phyloP scores from a whole-genome alignment of 2,329 filamentous ascomycete genomes.

The Fusarium pseudograminearum region DNA sequence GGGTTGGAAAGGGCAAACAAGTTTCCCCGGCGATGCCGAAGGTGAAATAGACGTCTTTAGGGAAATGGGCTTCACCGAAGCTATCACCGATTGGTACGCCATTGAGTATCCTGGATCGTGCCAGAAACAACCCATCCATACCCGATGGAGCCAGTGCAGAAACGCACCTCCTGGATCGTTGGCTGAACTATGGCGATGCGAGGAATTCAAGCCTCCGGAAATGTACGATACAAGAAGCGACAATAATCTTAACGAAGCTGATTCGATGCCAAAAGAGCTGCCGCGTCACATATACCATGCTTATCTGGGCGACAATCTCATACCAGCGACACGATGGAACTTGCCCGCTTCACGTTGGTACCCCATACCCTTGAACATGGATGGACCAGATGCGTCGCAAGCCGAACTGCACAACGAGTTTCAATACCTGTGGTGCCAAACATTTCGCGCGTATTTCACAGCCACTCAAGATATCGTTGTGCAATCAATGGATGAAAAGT shows the following conservation, averaged over 20 bases:
- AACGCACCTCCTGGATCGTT: not conserved
- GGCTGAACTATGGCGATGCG: not conserved
- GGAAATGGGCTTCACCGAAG: not conserved
- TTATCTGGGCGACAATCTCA: rapidly evolving
- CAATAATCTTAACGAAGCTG: not conserved
- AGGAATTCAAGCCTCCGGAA: not conserved
- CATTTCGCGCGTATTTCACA: not conserved
- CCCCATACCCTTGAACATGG: not conserved
- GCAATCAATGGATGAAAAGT: no score
- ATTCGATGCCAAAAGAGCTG: not conserved
- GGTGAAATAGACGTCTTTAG: not conserved
- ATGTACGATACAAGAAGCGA: no score
- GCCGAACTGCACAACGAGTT: not conserved
- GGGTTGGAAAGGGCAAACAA: not conserved
- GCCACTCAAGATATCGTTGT: not conserved
- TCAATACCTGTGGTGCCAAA: not conserved
- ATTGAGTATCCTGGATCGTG: not conserved
- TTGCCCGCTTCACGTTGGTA: not conserved
- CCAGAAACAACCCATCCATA: not conserved
- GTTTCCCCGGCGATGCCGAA: rapidly evolving
- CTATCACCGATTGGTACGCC: not conserved
- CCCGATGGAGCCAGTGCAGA: not conserved
- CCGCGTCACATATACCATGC: not conserved
- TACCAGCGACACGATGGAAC: not conserved
- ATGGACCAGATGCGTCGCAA: not conserved